Base-by-base conservation (phyloP, 140 eudicot genomes). In the Flaveria floridana region DNA sequence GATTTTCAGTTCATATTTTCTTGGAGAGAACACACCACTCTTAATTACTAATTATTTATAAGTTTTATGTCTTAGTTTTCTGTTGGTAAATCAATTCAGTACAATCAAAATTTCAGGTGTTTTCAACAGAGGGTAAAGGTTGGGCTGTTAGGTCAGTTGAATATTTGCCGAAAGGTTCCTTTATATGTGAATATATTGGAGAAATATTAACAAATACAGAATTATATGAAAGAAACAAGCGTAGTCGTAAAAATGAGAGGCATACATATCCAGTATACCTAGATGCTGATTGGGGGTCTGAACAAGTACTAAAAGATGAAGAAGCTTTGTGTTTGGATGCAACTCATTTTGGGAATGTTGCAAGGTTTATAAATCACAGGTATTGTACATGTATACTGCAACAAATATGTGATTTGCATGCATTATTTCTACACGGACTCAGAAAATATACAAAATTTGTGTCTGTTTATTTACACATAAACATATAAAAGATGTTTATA, bases 201-300 rank as follows among this genome's bases (percentile, higher is more conserved):
- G 97, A 92, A 69, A 82, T 92, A 34, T 72, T 92, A 48, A 92
- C 97, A 16, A 92, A 89, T 77, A 81, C 52, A n/a, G 96, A 92
- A 56, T 76, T 92, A 59, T 86, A 81, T 59, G 87, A 87, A 51
- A 76, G 97, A 72, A 89, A 82, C 75, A 50, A 72, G 59, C 76
- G 65, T 74, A 76, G 74, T 47, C 48, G 48, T 11, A 71, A 62
- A 3, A 65, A 66, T 41, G 88, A 82, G 62, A 84, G 85, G 42
- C 96, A 91, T 70, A 80, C 92, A n/a, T 91, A 89, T 78, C 95
- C 92, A 0, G 86, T 89, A 28, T 78, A 72, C 4, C 88, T 92
- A 13, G 96, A 92, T 80, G 82, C 95, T 1, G 96, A 89, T 83
- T 92, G 96, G 98, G 90, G 87, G 48, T 87, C 96, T 13, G 96